These are phyloP conservation scores for Sarocladium oryzae DNA, from an alignment of 2,329 filamentous ascomycete genomes.

Conservation along the genomic window DNA sequence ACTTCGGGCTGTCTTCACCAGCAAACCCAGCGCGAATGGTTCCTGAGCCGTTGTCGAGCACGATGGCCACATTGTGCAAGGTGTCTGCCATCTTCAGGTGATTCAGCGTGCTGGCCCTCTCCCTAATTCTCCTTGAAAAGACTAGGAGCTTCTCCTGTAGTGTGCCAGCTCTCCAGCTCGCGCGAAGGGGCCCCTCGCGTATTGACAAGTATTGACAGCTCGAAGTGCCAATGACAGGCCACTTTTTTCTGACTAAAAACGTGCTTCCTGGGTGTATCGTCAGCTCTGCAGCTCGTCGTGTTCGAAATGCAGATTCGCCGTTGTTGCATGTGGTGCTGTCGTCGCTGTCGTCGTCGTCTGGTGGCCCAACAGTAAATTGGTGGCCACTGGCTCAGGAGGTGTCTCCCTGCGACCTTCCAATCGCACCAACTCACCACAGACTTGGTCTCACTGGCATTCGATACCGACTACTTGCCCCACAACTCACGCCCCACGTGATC, in stretches of 20 bases:
- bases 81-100: slow-evolving; percentile 45
- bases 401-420: background rate
- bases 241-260: background rate
- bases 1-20: slow-evolving; percentile 91
- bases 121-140: background rate
- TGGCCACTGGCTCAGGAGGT: slow-evolving; percentile 10
- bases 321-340: background rate
- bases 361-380: background rate
- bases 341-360: background rate
- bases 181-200: background rate
- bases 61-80: slow-evolving; percentile 95
- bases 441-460: background rate
- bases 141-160: background rate
- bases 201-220: background rate
- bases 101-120: background rate
- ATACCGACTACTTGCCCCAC: background rate
- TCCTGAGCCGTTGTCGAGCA: slow-evolving; percentile 97
- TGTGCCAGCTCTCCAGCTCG: slow-evolving; percentile 3
- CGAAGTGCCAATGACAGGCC: background rate
- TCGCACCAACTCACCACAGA: too few species aligned
- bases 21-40: slow-evolving; percentile 97
- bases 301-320: background rate
- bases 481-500: slow-evolving; percentile 4
- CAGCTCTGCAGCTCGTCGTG: background rate
- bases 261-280: background rate